These are phyloP conservation scores for Protostelium mycophagum DNA, from an alignment of 78 protist species.

Conservation along the genomic window DNA sequence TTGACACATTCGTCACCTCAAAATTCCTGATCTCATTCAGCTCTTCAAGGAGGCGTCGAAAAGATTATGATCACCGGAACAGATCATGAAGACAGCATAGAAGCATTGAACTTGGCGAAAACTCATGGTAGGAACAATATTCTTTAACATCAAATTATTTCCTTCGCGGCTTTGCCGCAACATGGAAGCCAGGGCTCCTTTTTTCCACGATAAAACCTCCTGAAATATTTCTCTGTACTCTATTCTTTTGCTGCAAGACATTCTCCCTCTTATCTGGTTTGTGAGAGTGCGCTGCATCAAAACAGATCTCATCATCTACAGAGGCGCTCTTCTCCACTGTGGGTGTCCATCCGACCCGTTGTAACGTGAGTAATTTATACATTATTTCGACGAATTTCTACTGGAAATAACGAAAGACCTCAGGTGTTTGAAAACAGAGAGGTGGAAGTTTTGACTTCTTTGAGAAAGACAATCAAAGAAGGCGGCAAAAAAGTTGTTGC, in stretches of 20 bases:
- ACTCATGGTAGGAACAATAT: too few species aligned
- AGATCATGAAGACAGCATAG: not conserved
- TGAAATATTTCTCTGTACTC: too few species aligned
- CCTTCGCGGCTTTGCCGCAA: too few species aligned
- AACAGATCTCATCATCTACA: not conserved
- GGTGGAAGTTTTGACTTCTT: conserved; percentile 3
- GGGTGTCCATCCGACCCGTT: conserved; percentile 66
- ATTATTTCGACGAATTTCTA: too few species aligned
- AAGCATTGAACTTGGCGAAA: not conserved
- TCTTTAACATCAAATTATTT: too few species aligned
- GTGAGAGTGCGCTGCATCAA: not conserved
- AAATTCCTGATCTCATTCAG: not conserved
- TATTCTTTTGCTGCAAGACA: too few species aligned
- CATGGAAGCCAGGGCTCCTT: too few species aligned
- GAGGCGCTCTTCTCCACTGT: conserved; percentile 37
- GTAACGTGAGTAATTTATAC: conserved; percentile 13
- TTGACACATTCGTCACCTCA: not conserved
- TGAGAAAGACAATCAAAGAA: conserved; percentile 3
- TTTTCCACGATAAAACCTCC: too few species aligned
- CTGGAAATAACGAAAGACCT: not conserved
- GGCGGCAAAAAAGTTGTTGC: conserved; percentile 31
- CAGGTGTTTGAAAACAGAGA: conserved; percentile 2
- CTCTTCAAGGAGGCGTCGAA: not conserved
- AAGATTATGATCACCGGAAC: not conserved
- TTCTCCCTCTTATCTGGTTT: too few species aligned